Base-by-base conservation (phyloP, 2,329 filamentous ascomycete species). In the Pseudogymnoascus sp. region DNA sequence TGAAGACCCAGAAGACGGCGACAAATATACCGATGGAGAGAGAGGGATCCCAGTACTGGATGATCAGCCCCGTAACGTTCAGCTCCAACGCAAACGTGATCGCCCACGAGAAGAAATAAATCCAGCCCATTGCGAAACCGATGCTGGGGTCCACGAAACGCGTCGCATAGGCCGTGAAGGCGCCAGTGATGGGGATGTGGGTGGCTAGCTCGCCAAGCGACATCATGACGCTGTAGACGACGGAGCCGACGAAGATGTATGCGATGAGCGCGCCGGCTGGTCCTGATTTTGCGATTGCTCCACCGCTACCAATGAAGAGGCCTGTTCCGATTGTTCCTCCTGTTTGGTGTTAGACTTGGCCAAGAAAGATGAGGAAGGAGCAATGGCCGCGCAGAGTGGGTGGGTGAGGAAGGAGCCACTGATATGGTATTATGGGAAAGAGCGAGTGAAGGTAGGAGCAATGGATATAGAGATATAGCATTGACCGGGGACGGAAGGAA, bases 81-180 rank as follows among this genome's bases (percentile, higher is more conserved):
- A 91, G 76, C 69, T 92, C 88, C 7, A 90, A 79, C 0, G 86
- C 86, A 65, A 82, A 88, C 0, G 87, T 90, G 61, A 86, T 82
- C 15, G 83, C 79, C 86, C 85, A 92, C 35, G 81, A 85, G 69
- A 90, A 90, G 85, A 86, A 92, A 73, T 92, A 92, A 62, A 89
- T 84, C 88, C 88, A 92, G 18, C 89, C 88, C 79, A 91, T 87
- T 18, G 87, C 80, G 67, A 91, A 91, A 6, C 86, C 87, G 55
- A 90, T 75, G 60, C 84, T 84, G 9, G 82, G 84, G 67, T 89
- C 84, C 61, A 90, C 79, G 67, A 92, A 90, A 15, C 89, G 85
- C 37, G 83, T 80, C 19, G 88, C 87, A 67, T 91, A 92, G 39
- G 84, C 80, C 28, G 87, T 88, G 70, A 92, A 92, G 38, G 86